Base-by-base conservation (phyloP, 2,329 filamentous ascomycete genomes). In the Aspergillus carbonarius region DNA sequence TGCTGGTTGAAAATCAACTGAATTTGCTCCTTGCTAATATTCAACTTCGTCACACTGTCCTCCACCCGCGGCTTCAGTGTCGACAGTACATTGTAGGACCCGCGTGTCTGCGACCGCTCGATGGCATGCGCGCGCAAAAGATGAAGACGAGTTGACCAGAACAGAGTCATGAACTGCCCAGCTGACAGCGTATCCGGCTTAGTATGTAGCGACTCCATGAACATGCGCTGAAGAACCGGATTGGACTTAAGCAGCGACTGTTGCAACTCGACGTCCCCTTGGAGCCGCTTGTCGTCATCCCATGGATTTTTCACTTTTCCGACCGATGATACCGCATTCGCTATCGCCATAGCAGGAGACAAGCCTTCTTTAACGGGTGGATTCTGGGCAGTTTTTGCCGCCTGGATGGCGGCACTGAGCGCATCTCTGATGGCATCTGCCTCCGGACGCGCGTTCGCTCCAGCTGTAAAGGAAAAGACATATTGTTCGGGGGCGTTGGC, bases 1-100 rank as follows among this genome's bases (percentile, higher is more conserved):
- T 99, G 93, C 73, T 98, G 95, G 60, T 85, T 87, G 75, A 99
- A 93, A 54, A 99, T 95, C 70, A 96, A 85, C 70, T 93, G 89
- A 53, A 98, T 91, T 75, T 98, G 93, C 75, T 97, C 93, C 60
- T 92, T 88, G 65, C 87, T 95, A 63, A 99, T 88, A 69, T 90
- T 93, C 66, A 97, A 81, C 74, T 89, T 92, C 46, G 88, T 83
- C 60, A 88, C 86, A 62, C 88, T 88, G 65, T 91, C 87, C 57
- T 90, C 87, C 5, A 89, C 85, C 55, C 88, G 85, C 6, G 91
- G 89, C 72, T 96, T 96, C 66, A 98, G 87, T 17, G 90, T 90
- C 0, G 95, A 93, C 17, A 99, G 81, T 6, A 98, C 93, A 67
- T 99, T 98, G 77, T 97, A 97, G 3, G 92, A 87, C 5, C 93